Evolutionary conservation across 225 moss, liverwort and hornwort genomes (phyloP).

Genomic region (Asterella californica): DNA sequence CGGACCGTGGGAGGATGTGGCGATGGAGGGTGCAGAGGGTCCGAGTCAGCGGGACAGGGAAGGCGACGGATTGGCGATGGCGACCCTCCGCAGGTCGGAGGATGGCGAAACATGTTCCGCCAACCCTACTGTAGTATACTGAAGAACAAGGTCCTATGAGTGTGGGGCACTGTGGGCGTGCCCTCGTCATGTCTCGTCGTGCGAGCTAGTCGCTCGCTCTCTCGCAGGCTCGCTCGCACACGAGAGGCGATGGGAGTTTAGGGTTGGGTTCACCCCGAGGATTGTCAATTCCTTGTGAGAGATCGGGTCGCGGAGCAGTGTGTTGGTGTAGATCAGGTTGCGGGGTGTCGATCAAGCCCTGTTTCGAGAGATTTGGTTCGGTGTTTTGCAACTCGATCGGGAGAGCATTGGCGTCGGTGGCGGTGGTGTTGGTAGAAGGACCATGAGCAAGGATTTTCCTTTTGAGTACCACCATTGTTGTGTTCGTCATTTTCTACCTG

Average conservation of each 20-base stretch:
- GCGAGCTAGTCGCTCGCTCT: constrained; percentile 15
- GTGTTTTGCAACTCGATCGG: not conserved
- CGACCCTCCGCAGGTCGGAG: not conserved
- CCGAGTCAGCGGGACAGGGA: not conserved
- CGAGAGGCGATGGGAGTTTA: constrained; percentile 5
- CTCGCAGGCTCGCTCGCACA: constrained; percentile 1
- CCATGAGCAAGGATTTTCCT: constrained; percentile 10
- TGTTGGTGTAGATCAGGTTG: not conserved
- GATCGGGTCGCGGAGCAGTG: not conserved
- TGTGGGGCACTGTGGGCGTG: not conserved
- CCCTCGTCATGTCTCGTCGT: constrained; percentile 15
- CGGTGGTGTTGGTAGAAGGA: not conserved
- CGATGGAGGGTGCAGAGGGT: not conserved
- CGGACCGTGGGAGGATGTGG: not conserved
- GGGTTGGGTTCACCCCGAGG: not conserved
- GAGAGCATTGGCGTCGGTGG: not conserved
- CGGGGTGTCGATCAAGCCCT: not conserved
- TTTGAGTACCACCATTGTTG: not conserved
- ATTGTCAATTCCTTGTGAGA: not conserved
- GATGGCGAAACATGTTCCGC: not conserved
- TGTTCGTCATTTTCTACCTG: not conserved
- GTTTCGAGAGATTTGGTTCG: not conserved
- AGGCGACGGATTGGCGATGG: not conserved
- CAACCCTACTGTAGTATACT: constrained; percentile 6
- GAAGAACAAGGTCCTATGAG: constrained; percentile 1